phyloP scores from a whole-genome alignment of 1,139 yeast genomes.

The Zhuliangozyma parablackwelliae region DNA sequence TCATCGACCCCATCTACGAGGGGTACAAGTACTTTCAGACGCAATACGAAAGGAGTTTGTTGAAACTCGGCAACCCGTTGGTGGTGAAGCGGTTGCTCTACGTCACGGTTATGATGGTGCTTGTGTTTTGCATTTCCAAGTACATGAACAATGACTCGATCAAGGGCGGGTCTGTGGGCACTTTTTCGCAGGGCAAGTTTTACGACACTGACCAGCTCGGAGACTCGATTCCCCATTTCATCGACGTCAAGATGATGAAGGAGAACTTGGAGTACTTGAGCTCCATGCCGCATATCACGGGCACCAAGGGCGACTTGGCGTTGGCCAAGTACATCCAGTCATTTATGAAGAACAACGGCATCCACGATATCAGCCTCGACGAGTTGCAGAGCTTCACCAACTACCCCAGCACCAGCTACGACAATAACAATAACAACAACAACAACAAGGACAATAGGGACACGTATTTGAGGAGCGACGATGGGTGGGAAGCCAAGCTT shows the following conservation, averaged over 20 bases:
- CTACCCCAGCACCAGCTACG: slow-evolving; percentile 33
- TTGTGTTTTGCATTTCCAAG: slow-evolving; percentile 55
- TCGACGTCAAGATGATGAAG: slow-evolving; percentile 58
- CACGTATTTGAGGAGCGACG: slow-evolving; percentile 31
- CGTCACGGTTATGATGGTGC: slow-evolving; percentile 55
- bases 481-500: slow-evolving; percentile 36
- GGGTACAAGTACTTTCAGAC: slow-evolving; percentile 42
- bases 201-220: slow-evolving; percentile 53
- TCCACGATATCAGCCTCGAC: slow-evolving; percentile 46
- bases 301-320: slow-evolving; percentile 78
- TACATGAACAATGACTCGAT: slow-evolving; percentile 50
- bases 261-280: slow-evolving; percentile 73
- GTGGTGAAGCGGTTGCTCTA: slow-evolving; percentile 75
- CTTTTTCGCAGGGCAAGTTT: slow-evolving; percentile 55
- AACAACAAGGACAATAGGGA: slow-evolving; percentile 13
- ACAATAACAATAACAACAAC: slow-evolving; percentile 46
- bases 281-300: slow-evolving; percentile 82
- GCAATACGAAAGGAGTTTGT: slow-evolving; percentile 53
- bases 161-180: slow-evolving; percentile 25
- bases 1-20: slow-evolving; percentile 68
- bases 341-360: slow-evolving; percentile 54
- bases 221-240: slow-evolving; percentile 42
- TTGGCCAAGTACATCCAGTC: slow-evolving; percentile 61
- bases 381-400: slow-evolving; percentile 55
- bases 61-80: slow-evolving; percentile 77